Base-by-base conservation (phyloP, 2,329 filamentous ascomycete genomes). In the Boeremia lycopersici region DNA sequence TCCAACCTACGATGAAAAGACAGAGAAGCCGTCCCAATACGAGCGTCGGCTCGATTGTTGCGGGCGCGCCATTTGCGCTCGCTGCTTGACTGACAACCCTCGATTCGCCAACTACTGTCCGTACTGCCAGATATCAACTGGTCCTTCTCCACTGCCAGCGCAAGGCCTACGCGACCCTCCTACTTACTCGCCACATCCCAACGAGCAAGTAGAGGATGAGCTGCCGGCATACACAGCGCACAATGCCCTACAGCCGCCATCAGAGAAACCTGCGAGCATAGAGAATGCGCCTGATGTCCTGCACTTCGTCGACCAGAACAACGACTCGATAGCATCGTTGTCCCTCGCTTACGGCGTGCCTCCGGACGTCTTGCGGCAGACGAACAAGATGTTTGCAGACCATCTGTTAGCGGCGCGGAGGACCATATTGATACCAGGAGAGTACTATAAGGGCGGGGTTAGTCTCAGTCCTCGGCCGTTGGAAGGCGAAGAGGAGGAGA, bases 401-500 rank as follows among this genome's bases (percentile, higher is more conserved):
- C 85, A 91, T 69, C 78, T 93, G 3, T 76, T 95, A 2, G 78
- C 83, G 12, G 90, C 85, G 1, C 83, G 90, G 30, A 83, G 84
- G 59, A 90, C 89, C 0, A 69, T 93, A 1, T 66, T 91, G 4
- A 89, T 95, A 56, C 90, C 90, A 0, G 86, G 85, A 3, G 82
- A 86, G 52, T 86, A 84, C 68, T 91, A 89, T 76, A 85, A 84
- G 62, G 86, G 81, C 4, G 86, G 85, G 3, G 78, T 88, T 6
- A 88, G 85, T 63, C 76, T 92, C 23, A 90, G 86, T 40, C 89
- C 89, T 1, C 78, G 82, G 26, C 89, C 90, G 0, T 65, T 90
- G n/a, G 88, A 89, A 48, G 86, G 87, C 42, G 89, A 91, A 68
- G 88, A 89, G 40, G 89, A 91, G 66, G 87, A 90, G 74, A 78